Base-by-base conservation (phyloP, 192 early-diverging fungal genomes). In the Tieghemiomyces parasiticus region DNA sequence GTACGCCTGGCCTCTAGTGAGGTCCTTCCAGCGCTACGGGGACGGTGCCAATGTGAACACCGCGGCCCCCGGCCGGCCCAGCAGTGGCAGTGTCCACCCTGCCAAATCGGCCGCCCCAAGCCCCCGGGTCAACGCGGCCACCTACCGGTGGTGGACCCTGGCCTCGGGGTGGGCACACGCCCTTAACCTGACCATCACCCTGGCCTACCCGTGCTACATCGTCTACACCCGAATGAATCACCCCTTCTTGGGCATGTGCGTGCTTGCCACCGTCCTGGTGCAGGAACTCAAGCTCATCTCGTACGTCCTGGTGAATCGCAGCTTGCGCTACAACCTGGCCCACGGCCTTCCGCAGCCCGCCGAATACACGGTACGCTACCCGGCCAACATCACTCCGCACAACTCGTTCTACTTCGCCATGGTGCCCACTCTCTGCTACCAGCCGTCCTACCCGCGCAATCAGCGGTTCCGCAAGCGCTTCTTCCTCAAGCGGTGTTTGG, bases 401-500 rank as follows among this genome's bases (percentile, higher is more conserved):
- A 12, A 75, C 61, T 72, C 69, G 52, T 58, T 72, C 6, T 91
- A 92, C 67, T 92, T 90, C 68, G 80, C 80, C 71, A 71, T 82
- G 50, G 83, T 83, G 10, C 91, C 91, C 12, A 93, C 91, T 28
- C 67, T 93, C 61, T 87, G 88, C 65, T 93, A 92, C 73, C 91
- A 93, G 62, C 83, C 87, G 33, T 77, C 78, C 0, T 93, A 90
- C 64, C 91, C 91, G 51, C 78, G 84, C 34, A 71, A 83, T 16
- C 62, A 67, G 20, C 59, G 67, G 26, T 81, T 93, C 63, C 74
- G 86, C 46, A 76, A 72, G 59, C 75, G 71, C 4, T 90, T 89
- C 65, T 78, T 93, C 62, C 59, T 84, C 52, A 92, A 92, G 69
- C 85, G 90, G n/a, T 60, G 85, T 6, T 59, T 78, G 4, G 91